These are phyloP conservation scores for Nakazawaea wickerhamii DNA, from an alignment of 805 yeast species.

Conservation along the genomic window DNA sequence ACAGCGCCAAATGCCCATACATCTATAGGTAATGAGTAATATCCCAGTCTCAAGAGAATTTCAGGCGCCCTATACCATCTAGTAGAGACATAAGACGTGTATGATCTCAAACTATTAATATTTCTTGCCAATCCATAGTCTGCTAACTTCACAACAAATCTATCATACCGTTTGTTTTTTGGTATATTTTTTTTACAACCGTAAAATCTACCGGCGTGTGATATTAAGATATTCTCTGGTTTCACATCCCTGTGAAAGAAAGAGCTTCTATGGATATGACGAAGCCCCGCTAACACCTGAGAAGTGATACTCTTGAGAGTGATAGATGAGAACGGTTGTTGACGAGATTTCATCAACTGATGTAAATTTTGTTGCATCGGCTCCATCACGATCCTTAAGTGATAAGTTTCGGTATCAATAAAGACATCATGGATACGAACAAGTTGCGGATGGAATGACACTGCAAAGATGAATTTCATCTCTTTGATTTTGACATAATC, in stretches of 20 bases:
- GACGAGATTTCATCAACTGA: conserved; percentile 66
- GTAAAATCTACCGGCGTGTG: conserved; percentile 51
- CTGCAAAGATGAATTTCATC: conserved; percentile 55
- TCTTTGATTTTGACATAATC: conserved; percentile 61
- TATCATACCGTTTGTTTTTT: conserved; percentile 30
- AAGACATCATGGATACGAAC: conserved; percentile 77
- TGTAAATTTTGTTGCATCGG: conserved; percentile 76
- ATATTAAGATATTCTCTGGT: conserved; percentile 84
- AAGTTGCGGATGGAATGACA: conserved; percentile 67
- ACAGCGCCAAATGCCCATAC: conserved; percentile 86
- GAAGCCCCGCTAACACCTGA: conserved; percentile 71
- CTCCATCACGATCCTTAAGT: conserved; percentile 84
- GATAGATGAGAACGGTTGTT: conserved; percentile 45
- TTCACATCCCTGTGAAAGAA: conserved; percentile 88
- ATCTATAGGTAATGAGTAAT: conserved; percentile 67
- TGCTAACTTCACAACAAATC: conserved; percentile 66
- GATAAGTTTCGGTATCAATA: conserved; percentile 53
- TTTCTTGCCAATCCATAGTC: conserved; percentile 78
- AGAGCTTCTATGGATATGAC: conserved; percentile 68
- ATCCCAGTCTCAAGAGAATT: conserved; percentile 56
- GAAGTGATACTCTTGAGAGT: conserved; percentile 62
- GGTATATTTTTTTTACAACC: conserved; percentile 37
- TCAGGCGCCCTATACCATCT: conserved; percentile 89
- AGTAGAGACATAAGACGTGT: conserved; percentile 75
- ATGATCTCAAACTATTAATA: conserved; percentile 44